These are phyloP conservation scores for Pyrrhoderma noxium DNA, from an alignment of 1,284 basidiomycete species.

Conservation along the genomic window DNA sequence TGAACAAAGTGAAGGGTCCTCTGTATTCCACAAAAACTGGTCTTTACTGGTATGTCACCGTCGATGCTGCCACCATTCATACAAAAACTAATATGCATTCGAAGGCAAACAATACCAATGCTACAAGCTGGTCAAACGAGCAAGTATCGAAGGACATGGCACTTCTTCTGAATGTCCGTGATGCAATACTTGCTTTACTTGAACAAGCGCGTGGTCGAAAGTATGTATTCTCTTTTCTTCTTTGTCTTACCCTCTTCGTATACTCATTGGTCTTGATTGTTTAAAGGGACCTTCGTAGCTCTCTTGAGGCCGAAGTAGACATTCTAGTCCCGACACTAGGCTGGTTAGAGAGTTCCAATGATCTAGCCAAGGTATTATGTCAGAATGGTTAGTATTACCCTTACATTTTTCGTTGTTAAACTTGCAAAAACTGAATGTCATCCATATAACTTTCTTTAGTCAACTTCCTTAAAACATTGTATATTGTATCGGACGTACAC, in stretches of 20 bases:
- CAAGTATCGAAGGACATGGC: constrained; percentile 52
- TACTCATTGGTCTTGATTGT: not conserved
- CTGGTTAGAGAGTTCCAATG: constrained; percentile 8
- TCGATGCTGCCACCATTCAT: too few species aligned
- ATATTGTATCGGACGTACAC: constrained; percentile 68
- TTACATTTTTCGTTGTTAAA: constrained; percentile 14
- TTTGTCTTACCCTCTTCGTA: constrained; percentile 1
- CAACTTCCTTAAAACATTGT: constrained; percentile 57
- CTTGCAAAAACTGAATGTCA: too few species aligned
- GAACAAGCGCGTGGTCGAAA: constrained; percentile 67
- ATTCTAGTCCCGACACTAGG: constrained; percentile 36
- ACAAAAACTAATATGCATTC: not conserved
- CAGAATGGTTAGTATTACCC: constrained; percentile 5
- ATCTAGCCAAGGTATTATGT: not conserved
- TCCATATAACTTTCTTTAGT: constrained; percentile 33
- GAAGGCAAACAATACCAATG: constrained; percentile 29
- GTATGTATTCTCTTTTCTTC: constrained; percentile 23
- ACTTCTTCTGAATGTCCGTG: constrained; percentile 46
- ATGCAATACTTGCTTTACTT: constrained; percentile 50
- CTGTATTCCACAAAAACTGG: constrained; percentile 65
- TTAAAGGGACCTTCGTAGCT: constrained; percentile 59
- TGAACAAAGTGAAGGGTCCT: constrained; percentile 27
- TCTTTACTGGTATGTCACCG: constrained; percentile 40
- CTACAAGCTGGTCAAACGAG: constrained; percentile 46
- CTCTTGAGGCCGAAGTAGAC: constrained; percentile 64